Conservation (phyloP, 2,329 filamentous ascomycete genomes). For the Ophiostoma piceae region DNA sequence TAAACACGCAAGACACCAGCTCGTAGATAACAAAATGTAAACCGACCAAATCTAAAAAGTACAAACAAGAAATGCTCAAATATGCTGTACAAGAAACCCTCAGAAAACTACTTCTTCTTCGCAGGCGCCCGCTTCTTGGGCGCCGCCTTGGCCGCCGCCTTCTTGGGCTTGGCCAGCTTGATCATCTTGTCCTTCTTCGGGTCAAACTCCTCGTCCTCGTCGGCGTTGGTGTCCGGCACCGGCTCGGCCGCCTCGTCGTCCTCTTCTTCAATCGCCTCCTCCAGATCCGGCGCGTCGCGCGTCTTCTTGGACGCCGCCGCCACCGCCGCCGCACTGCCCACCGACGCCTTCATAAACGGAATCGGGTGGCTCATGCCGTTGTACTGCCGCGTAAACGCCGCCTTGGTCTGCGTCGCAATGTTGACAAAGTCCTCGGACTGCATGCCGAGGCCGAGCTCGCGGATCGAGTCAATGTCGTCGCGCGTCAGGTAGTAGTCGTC, state of each 20-base stretch:
- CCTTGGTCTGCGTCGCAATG: conserved; percentile 79
- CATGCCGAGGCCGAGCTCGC: conserved; percentile 82
- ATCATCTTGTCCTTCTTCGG: conserved; percentile 95
- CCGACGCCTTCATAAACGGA: conserved; percentile 92
- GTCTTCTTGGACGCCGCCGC: conserved; percentile 52
- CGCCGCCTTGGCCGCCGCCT: conserved; percentile 26
- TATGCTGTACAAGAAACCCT: neutral
- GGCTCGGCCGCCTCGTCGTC: conserved; percentile 68
- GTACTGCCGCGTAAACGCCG: conserved; percentile 82
- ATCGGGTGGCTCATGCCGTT: conserved; percentile 82
- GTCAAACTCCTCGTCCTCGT: conserved; percentile 72
- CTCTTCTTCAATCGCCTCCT: conserved; percentile 92
- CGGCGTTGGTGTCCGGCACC: conserved; percentile 56
- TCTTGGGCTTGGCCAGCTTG: conserved; percentile 76
- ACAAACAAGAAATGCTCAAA: neutral
- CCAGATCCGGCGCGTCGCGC: conserved; percentile 81
- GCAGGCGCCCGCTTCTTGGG: conserved; percentile 33
- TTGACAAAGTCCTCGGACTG: conserved; percentile 71
- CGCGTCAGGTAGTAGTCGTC: conserved; percentile 93
- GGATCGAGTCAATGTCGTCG: conserved; percentile 89
- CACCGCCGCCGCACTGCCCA: conserved; percentile 55
- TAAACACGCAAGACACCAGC: neutral
- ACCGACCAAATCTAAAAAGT: neutral
- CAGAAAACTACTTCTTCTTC: conserved; percentile 3
- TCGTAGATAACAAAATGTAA: neutral